phyloP scores from a whole-genome alignment of 345 rosid genomes.

The Draba incana region DNA sequence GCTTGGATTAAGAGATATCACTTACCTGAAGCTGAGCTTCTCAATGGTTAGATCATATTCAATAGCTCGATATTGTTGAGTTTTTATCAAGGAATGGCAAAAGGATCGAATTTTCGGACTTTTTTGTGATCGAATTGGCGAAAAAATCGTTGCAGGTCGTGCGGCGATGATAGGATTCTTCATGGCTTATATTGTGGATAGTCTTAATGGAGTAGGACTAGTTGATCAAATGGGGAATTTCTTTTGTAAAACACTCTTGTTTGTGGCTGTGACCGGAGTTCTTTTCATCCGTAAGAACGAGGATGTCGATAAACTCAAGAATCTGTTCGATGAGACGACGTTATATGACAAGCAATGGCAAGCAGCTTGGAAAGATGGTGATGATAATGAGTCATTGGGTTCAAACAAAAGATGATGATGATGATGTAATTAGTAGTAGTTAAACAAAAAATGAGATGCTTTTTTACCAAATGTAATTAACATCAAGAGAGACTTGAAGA shows the following conservation, averaged over 20 bases:
- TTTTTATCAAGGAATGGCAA: too few species aligned
- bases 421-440: too few species aligned
- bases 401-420: background rate
- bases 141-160: slow-evolving; percentile 75
- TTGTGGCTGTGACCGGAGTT: slow-evolving; percentile 80
- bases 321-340: slow-evolving; percentile 77
- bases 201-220: slow-evolving; percentile 91
- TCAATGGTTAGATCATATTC: slow-evolving; percentile 90
- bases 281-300: slow-evolving; percentile 88
- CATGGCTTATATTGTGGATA: slow-evolving; percentile 95
- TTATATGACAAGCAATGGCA: slow-evolving; percentile 97
- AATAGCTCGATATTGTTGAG: too few species aligned
- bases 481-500: too few species aligned
- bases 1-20: slow-evolving; percentile 92
- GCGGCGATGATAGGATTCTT: slow-evolving; percentile 98
- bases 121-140: too few species aligned
- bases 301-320: slow-evolving; percentile 71
- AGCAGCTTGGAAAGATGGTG: slow-evolving; percentile 85
- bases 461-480: too few species aligned
- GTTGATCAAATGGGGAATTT: slow-evolving; percentile 97
- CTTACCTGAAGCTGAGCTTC: slow-evolving; percentile 88
- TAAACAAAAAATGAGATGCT: too few species aligned
- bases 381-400: slow-evolving; percentile 13
- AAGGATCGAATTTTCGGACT: too few species aligned
- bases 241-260: slow-evolving; percentile 91